Conservation (phyloP, 768 basidiomycete species). For the Tricholoma furcatifolium region DNA sequence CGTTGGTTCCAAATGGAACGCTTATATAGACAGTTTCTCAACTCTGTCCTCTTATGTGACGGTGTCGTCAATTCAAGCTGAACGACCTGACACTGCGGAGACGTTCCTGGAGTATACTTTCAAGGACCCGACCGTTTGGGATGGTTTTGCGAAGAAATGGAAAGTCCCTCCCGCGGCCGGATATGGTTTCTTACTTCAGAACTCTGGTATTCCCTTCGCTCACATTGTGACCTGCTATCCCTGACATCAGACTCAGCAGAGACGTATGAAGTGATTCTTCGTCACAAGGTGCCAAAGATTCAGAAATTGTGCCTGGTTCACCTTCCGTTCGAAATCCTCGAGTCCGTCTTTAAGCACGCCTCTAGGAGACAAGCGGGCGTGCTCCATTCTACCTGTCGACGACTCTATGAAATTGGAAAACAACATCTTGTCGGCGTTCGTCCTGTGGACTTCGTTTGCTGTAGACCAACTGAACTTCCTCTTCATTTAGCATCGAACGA, state of each 20-base stretch:
- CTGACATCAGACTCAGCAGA: not conserved
- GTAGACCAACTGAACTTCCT: not conserved
- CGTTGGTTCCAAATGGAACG: not conserved
- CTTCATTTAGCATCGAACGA: not conserved
- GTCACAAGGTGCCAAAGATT: not conserved
- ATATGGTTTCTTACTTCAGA: not conserved
- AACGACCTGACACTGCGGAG: too few species aligned
- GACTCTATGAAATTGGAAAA: not conserved
- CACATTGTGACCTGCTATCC: not conserved
- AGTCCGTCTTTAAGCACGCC: not conserved
- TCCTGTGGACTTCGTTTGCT: not conserved
- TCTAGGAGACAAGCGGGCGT: not conserved
- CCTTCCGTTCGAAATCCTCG: constrained; percentile 1
- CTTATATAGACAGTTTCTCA: not conserved
- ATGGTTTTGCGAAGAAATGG: not conserved
- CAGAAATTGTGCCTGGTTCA: not conserved
- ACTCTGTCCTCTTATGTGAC: not conserved
- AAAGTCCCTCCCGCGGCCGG: not conserved
- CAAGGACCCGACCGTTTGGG: not conserved
- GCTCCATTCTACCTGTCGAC: not conserved
- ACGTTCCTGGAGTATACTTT: not conserved
- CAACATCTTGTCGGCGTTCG: not conserved
- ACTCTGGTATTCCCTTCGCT: not conserved
- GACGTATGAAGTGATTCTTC: not conserved
- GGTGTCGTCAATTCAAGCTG: not conserved